Evolutionary conservation across 164 flowering plant species (phyloP), one percentile per base, ranked within the genome.

Genomic region (Macadamia tetraphylla): DNA sequence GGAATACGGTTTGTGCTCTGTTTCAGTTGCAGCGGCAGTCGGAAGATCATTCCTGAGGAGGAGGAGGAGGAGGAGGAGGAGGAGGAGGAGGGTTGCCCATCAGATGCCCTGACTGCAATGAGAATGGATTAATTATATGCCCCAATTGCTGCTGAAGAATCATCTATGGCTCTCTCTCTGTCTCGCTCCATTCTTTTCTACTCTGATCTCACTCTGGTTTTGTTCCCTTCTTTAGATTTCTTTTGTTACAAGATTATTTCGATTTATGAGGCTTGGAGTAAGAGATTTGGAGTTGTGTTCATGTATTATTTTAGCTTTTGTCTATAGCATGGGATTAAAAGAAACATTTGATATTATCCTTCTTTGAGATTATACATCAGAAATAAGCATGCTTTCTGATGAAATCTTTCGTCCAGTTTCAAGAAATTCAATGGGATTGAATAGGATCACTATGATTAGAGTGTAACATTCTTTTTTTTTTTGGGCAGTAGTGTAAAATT

Each of bases 41-140:
- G 85, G 42, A 92, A 75, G 73, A 73, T 87, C 6, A 35, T 70
- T 61, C 60, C 56, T 10, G 78, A 66, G 48, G 80, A 0, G 40
- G 40, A 5, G 5, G 40, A 35, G 0, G 40, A 35, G 3, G 40
- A 35, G 1, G 40, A 35, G 23, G 23, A 23, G 23, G 48, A 6
- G 48, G 48, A 43, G 48, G 48, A 9, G 48, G 6, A 59, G 18
- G 9, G 1, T 6, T 49, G 65, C 58, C 23, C 60, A 76, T 60
- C 0, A 73, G 77, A 70, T 92, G 96, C 68, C 69, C 76, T 13
- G 64, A 83, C 1, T 92, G 96, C 70, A 92, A 90, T 70, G 98
- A 90, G 69, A 92, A 92, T 79, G 98, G 98, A 14, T 66, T 90
- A 73, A 74, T 87, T 9, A 71, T 81, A 30, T 90, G 98, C 76